These are phyloP conservation scores for Fusarium subglutinans DNA, from an alignment of 2,329 filamentous ascomycete genomes.

Conservation along the genomic window DNA sequence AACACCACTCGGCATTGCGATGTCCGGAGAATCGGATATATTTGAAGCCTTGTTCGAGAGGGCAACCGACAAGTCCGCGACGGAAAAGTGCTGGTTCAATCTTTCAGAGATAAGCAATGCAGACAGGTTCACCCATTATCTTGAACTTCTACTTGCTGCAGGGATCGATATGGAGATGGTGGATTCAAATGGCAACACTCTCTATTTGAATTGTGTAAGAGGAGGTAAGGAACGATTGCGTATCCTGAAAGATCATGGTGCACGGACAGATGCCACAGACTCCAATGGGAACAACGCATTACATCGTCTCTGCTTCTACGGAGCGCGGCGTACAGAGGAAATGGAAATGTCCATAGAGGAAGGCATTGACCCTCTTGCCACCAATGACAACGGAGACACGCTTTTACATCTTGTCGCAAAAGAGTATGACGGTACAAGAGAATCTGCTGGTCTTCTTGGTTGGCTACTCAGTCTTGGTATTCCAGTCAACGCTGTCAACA, in stretches of 20 bases:
- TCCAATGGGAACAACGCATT: conserved; percentile 25
- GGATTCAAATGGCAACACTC: conserved; percentile 4
- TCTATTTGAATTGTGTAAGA: conserved; percentile 20
- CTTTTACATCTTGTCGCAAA: conserved; percentile 23
- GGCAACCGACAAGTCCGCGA: background rate
- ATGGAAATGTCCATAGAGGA: background rate
- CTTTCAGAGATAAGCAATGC: background rate
- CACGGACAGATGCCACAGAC: background rate
- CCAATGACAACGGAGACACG: conserved; percentile 21
- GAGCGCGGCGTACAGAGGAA: background rate
- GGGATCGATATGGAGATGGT: conserved; percentile 23
- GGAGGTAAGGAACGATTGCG: background rate
- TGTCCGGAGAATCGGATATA: background rate
- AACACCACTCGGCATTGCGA: background rate
- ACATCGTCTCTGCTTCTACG: background rate
- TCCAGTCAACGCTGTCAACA: conserved; percentile 30
- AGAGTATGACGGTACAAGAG: background rate
- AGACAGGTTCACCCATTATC: background rate
- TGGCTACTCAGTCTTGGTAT: conserved; percentile 28
- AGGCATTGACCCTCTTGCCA: conserved; percentile 20
- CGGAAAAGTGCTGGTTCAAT: conserved; percentile 18
- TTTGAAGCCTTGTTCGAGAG: conserved; percentile 21
- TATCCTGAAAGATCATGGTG: conserved; percentile 7
- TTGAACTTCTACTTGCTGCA: conserved; percentile 18
- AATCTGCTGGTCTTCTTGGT: background rate